Conservation (phyloP, 2,329 filamentous ascomycete genomes). For the Botrytis elliptica region DNA sequence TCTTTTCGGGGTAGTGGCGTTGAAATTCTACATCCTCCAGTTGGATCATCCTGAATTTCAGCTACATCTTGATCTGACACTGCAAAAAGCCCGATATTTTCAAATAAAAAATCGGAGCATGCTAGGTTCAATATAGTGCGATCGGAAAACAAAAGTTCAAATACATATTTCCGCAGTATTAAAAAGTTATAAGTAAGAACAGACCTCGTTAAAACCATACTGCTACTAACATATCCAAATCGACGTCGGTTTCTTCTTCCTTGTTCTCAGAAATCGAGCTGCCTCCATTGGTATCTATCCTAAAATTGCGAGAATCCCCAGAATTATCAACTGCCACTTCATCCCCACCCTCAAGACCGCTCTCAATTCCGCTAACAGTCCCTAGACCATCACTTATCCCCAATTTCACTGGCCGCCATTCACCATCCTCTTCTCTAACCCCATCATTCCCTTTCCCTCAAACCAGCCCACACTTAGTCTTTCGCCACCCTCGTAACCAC, state of each 20-base stretch:
- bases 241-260: neutral
- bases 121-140: neutral
- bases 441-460: slow-evolving; percentile 5
- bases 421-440: slow-evolving; percentile 5
- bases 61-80: neutral
- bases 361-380: neutral
- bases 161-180: neutral
- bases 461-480: neutral
- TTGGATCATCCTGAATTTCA: neutral
- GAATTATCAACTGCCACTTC: neutral
- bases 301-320: neutral
- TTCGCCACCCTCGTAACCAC: slow-evolving; percentile 10
- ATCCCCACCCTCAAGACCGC: slow-evolving; percentile 13
- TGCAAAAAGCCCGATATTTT: neutral
- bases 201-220: slow-evolving; percentile 16
- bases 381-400: neutral
- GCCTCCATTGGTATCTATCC: too few relatives aligned
- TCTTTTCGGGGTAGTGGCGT: neutral
- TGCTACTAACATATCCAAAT: slow-evolving; percentile 20
- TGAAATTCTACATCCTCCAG: too few relatives aligned
- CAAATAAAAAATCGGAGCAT: neutral
- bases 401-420: neutral
- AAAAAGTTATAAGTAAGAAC: slow-evolving; percentile 3
- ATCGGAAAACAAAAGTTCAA: neutral
- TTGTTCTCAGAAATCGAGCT: neutral